phyloP scores from a whole-genome alignment of 225 moss, liverwort and hornwort genomes.

The Marchantia paleacea region DNA sequence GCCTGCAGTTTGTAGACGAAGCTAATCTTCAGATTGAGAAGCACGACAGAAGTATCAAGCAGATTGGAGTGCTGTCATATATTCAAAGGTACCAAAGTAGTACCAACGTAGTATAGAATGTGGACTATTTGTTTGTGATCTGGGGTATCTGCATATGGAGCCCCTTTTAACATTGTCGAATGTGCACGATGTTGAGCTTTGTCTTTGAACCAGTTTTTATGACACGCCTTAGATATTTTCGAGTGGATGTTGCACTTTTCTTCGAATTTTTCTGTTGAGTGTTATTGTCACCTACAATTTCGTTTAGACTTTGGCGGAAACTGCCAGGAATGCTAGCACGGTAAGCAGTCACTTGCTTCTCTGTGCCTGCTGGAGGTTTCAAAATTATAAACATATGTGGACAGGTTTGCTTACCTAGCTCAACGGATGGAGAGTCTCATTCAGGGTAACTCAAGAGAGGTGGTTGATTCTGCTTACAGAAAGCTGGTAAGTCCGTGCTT shows the following conservation, averaged over 20 bases:
- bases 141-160: neutral
- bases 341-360: neutral
- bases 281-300: neutral
- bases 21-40: slow-evolving; percentile 94
- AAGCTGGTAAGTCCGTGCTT: slow-evolving; percentile 60
- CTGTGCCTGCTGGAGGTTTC: neutral
- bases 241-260: neutral
- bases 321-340: neutral
- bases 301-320: neutral
- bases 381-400: neutral
- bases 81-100: slow-evolving; percentile 61
- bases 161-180: neutral
- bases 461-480: slow-evolving; percentile 90
- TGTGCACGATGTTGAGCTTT: no score
- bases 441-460: slow-evolving; percentile 88
- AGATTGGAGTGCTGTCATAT: slow-evolving; percentile 84
- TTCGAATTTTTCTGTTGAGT: neutral
- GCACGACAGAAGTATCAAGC: slow-evolving; percentile 87
- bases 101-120: neutral
- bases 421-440: slow-evolving; percentile 96
- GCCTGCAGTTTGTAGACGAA: slow-evolving; percentile 88
- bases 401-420: slow-evolving; percentile 89
- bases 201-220: neutral
- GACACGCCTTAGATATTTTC: neutral
- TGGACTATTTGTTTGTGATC: neutral